Evolutionary conservation across 2,329 filamentous ascomycete species (phyloP), one percentile per base, ranked within the genome.

Genomic region (Ascomycota sp.): DNA sequence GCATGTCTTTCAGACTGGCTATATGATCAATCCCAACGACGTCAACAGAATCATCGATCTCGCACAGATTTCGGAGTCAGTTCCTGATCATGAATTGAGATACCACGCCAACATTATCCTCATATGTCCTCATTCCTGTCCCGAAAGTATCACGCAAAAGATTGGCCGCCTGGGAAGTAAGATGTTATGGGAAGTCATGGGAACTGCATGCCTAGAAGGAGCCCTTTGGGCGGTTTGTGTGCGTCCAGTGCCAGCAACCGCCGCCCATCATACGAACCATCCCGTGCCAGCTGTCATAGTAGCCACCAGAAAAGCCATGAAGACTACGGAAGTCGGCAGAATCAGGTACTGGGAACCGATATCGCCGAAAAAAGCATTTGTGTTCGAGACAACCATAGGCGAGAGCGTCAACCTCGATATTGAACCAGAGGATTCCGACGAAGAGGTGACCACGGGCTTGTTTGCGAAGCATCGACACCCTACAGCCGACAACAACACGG

Each of bases 1-100:
- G 47, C 81, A 73, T 2, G 75, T 93, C 29, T 82, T 83, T 52
- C 94, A 86, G 53, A 94, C 89, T 2, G 82, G 81, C 29, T 95
- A 98, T 52, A 69, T 92, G 52, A 75, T 98, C 38, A 63, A 63
- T 25, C 61, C 70, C 28, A 59, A 67, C 19, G 80, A 89, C 48
- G 75, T 75, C 2, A 68, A 78, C 43, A 70, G 67, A 32, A 60
- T 95, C 23, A 65, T 79, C 32, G 64, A 66, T 5, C 62, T 92
- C n/a, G 70, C 74, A 20, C 52, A 70, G 30, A 56, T 81, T 13
- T 75, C 75, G 4, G 44, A 58, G 4, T 63, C 65, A 33, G 56
- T 72, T 31, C 61, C 70, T 20, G 71, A 77, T 30, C 63, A 67
- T 30, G 80, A 91, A 30, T 57, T 93, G 38, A 82, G 80, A 38